Base-by-base conservation (phyloP, 1,139 yeast species). In the Suhomyces bribrorum region DNA sequence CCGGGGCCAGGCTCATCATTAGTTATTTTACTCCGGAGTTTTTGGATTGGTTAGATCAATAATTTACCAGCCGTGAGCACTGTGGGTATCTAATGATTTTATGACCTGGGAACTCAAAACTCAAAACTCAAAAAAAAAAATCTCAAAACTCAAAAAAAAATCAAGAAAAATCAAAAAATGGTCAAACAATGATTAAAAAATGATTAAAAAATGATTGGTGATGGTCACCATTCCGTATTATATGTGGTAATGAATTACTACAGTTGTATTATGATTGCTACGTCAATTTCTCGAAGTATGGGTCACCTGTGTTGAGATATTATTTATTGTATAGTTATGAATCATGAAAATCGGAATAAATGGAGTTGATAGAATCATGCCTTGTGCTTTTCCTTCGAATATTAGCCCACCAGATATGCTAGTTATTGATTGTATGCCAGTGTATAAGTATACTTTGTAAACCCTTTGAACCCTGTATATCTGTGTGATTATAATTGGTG, bases 11-110 rank as follows among this genome's bases (percentile, higher is more conserved):
- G 56, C 68, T 92, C 52, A 79, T 94, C 46, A 89, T 92, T 53
- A 81, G 95, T 40, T 92, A 92, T 65, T 88, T 92, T 57, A 86
- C 98, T 2, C 99, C 99, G 3, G 96, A 92, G 53, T 89, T 92
- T 54, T 75, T 92, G 61, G 97, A 88, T 22, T 92, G 98, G 99
- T 73, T 90, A 50, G 76, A 75, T 26, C 27, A 39, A 24, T 30
- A 17, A 12, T 23, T 20, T 8, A 20, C 7, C 7, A 20, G 9
- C 7, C 7, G 9, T 2, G 9, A 20, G 9, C 23, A 7, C 7
- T 7, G 9, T 2, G 9, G 9, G 23, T 20, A 18, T 8, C 6
- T 18, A 18, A 18, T 18, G 6, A 8, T 7, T 8, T 18, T 7
- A 18, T 18, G 11, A 20, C 23, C 23, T n/a, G n/a, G n/a, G n/a